These are phyloP conservation scores for Sporothrix euskadiensis DNA, from an alignment of 2,329 filamentous ascomycete genomes.

Conservation along the genomic window DNA sequence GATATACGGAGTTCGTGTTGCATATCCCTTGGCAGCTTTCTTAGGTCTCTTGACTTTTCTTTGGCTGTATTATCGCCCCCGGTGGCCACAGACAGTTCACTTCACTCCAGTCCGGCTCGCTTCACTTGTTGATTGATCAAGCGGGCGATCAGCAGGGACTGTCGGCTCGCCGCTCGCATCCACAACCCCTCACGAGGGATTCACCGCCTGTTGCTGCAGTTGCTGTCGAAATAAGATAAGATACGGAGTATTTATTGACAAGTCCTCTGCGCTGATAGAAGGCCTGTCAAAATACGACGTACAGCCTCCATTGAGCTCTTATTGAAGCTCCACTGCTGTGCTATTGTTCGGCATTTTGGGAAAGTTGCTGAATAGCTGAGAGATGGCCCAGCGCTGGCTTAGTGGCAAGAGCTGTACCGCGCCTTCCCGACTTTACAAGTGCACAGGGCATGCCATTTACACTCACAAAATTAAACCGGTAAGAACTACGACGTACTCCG, in stretches of 20 bases:
- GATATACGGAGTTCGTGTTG: not conserved
- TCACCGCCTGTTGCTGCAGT: not conserved
- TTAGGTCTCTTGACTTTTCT: not conserved
- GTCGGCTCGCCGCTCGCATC: slow-evolving; percentile 4
- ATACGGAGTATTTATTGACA: not conserved
- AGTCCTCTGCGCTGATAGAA: not conserved
- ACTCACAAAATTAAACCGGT: not conserved
- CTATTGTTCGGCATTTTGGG: not conserved
- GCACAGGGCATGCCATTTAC: slow-evolving; percentile 8
- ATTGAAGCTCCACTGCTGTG: not conserved
- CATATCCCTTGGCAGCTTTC: not conserved
- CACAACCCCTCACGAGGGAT: slow-evolving; percentile 14
- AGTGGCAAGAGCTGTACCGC: slow-evolving; percentile 9
- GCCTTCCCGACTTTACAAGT: not conserved
- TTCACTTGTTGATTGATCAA: not conserved
- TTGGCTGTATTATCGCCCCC: not conserved
- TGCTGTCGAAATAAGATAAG: not conserved
- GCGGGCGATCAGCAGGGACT: not conserved
- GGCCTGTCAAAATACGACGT: not conserved
- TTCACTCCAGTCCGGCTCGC: not conserved
- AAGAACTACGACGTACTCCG: too few species aligned
- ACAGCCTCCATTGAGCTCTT: not conserved
- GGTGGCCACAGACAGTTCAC: not conserved
- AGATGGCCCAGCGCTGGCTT: not conserved
- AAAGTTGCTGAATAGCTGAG: not conserved